phyloP scores from a whole-genome alignment of 2,329 filamentous ascomycete species.

The Penicillium sp. region DNA sequence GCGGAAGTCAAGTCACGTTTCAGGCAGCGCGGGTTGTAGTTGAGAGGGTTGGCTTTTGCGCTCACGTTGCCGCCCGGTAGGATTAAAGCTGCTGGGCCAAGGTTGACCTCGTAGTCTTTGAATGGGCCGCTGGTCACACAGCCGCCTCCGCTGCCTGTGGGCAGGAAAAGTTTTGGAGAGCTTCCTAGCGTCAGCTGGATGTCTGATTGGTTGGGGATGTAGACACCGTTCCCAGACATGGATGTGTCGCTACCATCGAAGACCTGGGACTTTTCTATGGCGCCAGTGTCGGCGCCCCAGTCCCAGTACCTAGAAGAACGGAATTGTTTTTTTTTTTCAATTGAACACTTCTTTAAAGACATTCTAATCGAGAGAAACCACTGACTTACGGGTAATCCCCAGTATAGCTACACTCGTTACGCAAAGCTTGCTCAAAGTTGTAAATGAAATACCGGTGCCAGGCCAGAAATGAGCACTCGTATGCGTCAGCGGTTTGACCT shows the following conservation, averaged over 20 bases:
- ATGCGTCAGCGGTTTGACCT: constrained; percentile 12
- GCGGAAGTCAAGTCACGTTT: constrained; percentile 25
- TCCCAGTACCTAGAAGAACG: constrained; percentile 47
- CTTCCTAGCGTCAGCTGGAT: constrained; percentile 17
- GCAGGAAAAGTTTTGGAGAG: constrained; percentile 42
- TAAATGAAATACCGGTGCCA: constrained; percentile 40
- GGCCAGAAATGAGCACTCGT: constrained; percentile 28
- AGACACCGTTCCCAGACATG: constrained; percentile 49
- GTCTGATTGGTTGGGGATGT: constrained; percentile 27
- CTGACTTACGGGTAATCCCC: constrained; percentile 34
- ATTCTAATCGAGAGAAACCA: no score
- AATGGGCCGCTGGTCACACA: constrained; percentile 38
- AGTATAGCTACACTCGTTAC: constrained; percentile 40
- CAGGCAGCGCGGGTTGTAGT: constrained; percentile 31
- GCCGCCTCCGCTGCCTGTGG: constrained; percentile 21
- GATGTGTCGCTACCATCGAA: constrained; percentile 52
- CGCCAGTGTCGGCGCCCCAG: constrained; percentile 42
- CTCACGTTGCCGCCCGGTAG: constrained; percentile 5
- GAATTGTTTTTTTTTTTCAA: neutral
- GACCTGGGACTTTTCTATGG: constrained; percentile 45
- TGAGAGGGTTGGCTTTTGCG: constrained; percentile 16
- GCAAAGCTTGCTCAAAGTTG: constrained; percentile 34
- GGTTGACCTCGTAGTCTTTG: constrained; percentile 32
- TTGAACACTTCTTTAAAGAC: no score
- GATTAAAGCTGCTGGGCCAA: constrained; percentile 24